phyloP scores from a whole-genome alignment of 306 rosid species.

The Erythrophleum fordii region DNA sequence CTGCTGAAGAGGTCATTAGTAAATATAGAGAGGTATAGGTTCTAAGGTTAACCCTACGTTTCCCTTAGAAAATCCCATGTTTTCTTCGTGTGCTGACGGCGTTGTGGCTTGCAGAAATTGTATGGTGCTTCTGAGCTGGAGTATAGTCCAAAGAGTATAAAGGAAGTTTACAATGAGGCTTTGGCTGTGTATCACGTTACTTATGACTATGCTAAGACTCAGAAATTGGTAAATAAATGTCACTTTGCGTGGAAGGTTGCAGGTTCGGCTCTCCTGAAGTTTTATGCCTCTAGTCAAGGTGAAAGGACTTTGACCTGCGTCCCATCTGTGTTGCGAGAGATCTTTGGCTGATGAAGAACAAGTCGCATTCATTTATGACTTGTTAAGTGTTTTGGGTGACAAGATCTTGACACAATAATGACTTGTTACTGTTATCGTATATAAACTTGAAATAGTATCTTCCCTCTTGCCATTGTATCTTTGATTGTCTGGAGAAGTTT shows the following conservation, averaged over 20 bases:
- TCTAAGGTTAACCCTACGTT: neutral
- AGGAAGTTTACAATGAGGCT: slow-evolving; percentile 61
- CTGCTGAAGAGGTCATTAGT: slow-evolving; percentile 48
- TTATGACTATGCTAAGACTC: slow-evolving; percentile 51
- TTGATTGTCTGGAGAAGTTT: neutral
- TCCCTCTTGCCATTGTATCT: neutral
- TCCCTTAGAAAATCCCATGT: neutral
- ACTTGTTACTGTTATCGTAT: neutral
- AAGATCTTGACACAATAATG: neutral
- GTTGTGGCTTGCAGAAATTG: slow-evolving; percentile 45
- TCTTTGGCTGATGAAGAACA: slow-evolving; percentile 28
- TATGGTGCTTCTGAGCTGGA: slow-evolving; percentile 56
- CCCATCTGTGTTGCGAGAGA: slow-evolving; percentile 58
- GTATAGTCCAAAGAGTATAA: slow-evolving; percentile 40
- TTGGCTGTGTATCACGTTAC: slow-evolving; percentile 58
- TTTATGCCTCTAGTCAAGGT: slow-evolving; percentile 36
- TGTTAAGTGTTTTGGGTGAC: too few relatives aligned
- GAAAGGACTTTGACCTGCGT: slow-evolving; percentile 34
- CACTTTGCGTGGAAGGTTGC: slow-evolving; percentile 75
- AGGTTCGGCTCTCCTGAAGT: slow-evolving; percentile 54
- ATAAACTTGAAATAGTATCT: neutral
- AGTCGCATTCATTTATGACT: neutral
- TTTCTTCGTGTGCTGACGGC: slow-evolving; percentile 13
- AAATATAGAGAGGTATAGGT: slow-evolving; percentile 54
- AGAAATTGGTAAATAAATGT: neutral